These are phyloP conservation scores for Pulveroboletus frians DNA, from an alignment of 768 basidiomycete genomes.

Conservation along the genomic window DNA sequence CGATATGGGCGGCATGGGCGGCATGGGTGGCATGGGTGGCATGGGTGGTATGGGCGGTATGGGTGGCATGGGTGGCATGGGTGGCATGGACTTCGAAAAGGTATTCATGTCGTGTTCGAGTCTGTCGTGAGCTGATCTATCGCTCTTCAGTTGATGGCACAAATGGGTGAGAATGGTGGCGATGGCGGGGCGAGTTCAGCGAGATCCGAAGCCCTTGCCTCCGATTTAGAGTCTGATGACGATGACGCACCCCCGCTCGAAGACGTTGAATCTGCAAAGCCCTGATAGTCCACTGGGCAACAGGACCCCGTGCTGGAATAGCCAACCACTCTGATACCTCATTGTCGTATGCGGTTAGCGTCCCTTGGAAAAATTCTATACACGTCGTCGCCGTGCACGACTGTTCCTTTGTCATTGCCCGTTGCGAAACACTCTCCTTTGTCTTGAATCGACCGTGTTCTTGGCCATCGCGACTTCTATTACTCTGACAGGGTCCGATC, in stretches of 20 bases:
- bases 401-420: no score
- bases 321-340: background rate
- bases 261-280: no score
- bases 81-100: conserved; percentile 60
- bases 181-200: background rate
- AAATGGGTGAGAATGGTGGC: conserved; percentile 23
- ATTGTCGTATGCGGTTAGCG: background rate
- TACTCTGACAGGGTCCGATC: no score
- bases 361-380: conserved; percentile 13
- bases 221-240: conserved; percentile 39
- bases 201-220: conserved; percentile 20
- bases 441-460: no score
- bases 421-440: no score
- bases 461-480: no score
- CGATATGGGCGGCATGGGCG: conserved; percentile 8
- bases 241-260: no score
- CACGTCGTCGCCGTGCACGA: no score
- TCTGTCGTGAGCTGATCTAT: conserved; percentile 4
- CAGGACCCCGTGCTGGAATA: conserved; percentile 9
- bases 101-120: conserved; percentile 29
- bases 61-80: conserved; percentile 32
- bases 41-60: conserved; percentile 8
- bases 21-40: conserved; percentile 35
- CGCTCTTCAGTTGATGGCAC: conserved; percentile 37
- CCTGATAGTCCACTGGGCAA: conserved; percentile 7